Evolutionary conservation across 2,329 filamentous ascomycete genomes (phyloP).

Genomic region (Allantophomopsis lycopodina): DNA sequence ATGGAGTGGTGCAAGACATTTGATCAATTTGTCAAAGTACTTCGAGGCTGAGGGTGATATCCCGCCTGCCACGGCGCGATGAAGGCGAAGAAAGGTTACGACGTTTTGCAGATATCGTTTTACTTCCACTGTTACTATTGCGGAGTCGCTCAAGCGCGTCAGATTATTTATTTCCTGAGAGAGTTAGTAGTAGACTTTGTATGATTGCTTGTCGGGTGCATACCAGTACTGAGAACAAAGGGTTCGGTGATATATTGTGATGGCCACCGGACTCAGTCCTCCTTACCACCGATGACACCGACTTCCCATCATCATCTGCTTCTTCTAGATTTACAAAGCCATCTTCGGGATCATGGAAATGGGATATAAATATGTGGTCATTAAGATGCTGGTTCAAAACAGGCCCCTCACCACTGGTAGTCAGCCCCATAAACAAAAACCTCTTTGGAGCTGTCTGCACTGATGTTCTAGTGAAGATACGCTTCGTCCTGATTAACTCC

Average conservation of each 20-base stretch:
- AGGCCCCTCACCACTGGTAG: conserved; percentile 34
- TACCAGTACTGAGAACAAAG: conserved; percentile 14
- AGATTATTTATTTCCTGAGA: conserved; percentile 15
- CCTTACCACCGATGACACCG: conserved; percentile 18
- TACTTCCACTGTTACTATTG: conserved; percentile 62
- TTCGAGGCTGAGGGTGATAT: conserved; percentile 67
- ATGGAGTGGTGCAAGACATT: conserved; percentile 69
- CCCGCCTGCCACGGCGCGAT: conserved; percentile 69
- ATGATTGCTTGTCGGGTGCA: background rate
- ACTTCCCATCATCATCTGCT: conserved; percentile 18
- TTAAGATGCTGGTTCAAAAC: conserved; percentile 49
- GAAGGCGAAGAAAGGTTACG: conserved; percentile 72
- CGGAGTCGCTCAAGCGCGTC: conserved; percentile 36
- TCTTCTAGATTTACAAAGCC: conserved; percentile 67
- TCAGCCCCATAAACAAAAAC: conserved; percentile 70
- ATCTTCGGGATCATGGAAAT: conserved; percentile 63
- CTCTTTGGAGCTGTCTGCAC: conserved; percentile 62
- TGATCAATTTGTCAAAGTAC: conserved; percentile 57
- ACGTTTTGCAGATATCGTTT: conserved; percentile 79
- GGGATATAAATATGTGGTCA: conserved; percentile 78
- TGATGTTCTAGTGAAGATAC: conserved; percentile 63
- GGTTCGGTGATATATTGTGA: conserved; percentile 6
- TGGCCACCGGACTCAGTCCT: conserved; percentile 8
- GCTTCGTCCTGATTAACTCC: conserved; percentile 66
- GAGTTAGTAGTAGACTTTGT: conserved; percentile 4